These are phyloP conservation scores for Teunomyces funiuensis DNA, from an alignment of 805 yeast genomes.

Conservation along the genomic window DNA sequence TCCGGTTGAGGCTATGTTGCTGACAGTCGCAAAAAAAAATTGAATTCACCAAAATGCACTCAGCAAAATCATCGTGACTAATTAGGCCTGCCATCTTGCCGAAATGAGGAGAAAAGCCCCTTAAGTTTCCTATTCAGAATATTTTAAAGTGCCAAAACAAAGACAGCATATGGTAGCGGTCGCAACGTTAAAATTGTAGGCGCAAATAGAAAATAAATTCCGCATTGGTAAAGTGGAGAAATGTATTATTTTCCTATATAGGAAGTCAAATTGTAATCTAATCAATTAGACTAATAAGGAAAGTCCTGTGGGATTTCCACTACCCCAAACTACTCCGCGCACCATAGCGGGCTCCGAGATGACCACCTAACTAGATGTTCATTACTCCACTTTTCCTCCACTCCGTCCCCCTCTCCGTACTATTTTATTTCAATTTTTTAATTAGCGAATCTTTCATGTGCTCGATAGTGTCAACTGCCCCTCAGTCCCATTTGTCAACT, in stretches of 20 bases:
- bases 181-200: neutral
- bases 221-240: conserved; percentile 2
- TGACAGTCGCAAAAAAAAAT: no score
- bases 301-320: neutral
- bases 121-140: neutral
- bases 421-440: neutral
- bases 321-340: neutral
- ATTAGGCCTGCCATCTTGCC: conserved; percentile 1
- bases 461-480: no score
- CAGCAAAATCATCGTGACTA: neutral
- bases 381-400: conserved; percentile 3
- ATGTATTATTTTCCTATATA: conserved; percentile 2
- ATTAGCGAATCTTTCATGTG: neutral
- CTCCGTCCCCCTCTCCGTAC: neutral
- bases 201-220: neutral
- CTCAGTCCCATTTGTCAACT: no score
- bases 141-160: neutral
- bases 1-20: no score
- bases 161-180: conserved; percentile 1
- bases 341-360: neutral
- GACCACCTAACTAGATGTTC: neutral
- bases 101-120: conserved; percentile 1
- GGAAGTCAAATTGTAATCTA: conserved; percentile 5
- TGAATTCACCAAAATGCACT: neutral
- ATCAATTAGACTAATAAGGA: conserved; percentile 4